Evolutionary conservation across 805 yeast genomes (phyloP).

Genomic region (Kodamaea sagamina): DNA sequence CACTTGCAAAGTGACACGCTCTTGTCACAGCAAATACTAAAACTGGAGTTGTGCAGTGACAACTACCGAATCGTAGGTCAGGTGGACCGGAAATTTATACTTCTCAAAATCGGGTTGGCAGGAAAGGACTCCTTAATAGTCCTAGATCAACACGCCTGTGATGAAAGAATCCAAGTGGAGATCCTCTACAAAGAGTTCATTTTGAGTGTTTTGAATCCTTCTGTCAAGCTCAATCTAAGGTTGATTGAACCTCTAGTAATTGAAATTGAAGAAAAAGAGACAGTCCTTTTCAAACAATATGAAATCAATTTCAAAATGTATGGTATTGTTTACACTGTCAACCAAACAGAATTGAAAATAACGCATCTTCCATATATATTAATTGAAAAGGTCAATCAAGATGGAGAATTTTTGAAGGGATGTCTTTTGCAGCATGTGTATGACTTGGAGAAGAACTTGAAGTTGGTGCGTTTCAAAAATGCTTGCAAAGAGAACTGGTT

Average conservation of each 20-base stretch:
- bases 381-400: slow-evolving; percentile 29
- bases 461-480: slow-evolving; percentile 16
- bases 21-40: background rate
- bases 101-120: slow-evolving; percentile 27
- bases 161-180: slow-evolving; percentile 72
- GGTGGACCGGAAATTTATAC: slow-evolving; percentile 63
- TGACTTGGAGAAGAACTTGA: slow-evolving; percentile 41
- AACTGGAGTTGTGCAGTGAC: background rate
- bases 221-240: slow-evolving; percentile 12
- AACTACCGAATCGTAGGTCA: slow-evolving; percentile 50
- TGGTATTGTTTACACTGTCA: slow-evolving; percentile 21
- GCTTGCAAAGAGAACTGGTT: slow-evolving; percentile 23
- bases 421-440: slow-evolving; percentile 46
- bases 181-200: slow-evolving; percentile 41
- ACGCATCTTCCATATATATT: slow-evolving; percentile 50
- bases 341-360: slow-evolving; percentile 21
- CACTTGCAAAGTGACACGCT: background rate
- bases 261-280: slow-evolving; percentile 27
- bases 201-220: slow-evolving; percentile 21
- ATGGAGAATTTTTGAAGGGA: slow-evolving; percentile 30
- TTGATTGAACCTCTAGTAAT: slow-evolving; percentile 18
- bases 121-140: slow-evolving; percentile 34
- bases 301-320: slow-evolving; percentile 17
- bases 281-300: slow-evolving; percentile 20
- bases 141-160: slow-evolving; percentile 85